A percentile compares a stretch with the other conserved stretches of the same genome.
Evolutionary conservation across 805 yeast species (phyloP).

Genomic region (Cyberlindnera misumaiensis): DNA sequence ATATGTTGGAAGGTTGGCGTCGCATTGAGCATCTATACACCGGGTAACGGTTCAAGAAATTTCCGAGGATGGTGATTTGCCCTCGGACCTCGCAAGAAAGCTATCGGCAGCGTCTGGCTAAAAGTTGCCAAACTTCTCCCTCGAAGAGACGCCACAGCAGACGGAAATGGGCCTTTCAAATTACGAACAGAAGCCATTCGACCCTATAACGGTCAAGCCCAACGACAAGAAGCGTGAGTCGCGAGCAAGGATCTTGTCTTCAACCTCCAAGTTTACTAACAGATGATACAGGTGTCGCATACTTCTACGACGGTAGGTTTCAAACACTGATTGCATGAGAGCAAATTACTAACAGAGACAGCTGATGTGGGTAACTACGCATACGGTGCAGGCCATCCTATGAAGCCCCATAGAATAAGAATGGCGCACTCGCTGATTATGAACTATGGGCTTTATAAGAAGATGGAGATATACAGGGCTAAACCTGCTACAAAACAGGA

Average conservation of each 20-base stretch:
- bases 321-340: not conserved
- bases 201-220: conserved; percentile 50
- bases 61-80: no score
- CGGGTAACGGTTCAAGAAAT: no score
- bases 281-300: conserved; percentile 44
- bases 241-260: not conserved
- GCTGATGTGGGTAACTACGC: conserved; percentile 97
- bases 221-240: conserved; percentile 43
- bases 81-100: no score
- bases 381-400: conserved; percentile 97
- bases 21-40: no score
- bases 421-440: conserved; percentile 96
- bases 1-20: no score
- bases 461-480: conserved; percentile 91
- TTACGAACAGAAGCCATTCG: conserved; percentile 47
- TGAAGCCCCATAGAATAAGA: conserved; percentile 98
- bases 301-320: conserved; percentile 53
- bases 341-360: conserved; percentile 5
- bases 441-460: conserved; percentile 94
- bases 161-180: conserved; percentile 17
- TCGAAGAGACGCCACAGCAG: not conserved
- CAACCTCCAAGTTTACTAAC: conserved; percentile 8
- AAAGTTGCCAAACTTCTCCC: not conserved
- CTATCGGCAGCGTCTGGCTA: no score
- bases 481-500: conserved; percentile 97